phyloP scores from a whole-genome alignment of 108 stramenopile species.

The Cyclotella kingstonii region DNA sequence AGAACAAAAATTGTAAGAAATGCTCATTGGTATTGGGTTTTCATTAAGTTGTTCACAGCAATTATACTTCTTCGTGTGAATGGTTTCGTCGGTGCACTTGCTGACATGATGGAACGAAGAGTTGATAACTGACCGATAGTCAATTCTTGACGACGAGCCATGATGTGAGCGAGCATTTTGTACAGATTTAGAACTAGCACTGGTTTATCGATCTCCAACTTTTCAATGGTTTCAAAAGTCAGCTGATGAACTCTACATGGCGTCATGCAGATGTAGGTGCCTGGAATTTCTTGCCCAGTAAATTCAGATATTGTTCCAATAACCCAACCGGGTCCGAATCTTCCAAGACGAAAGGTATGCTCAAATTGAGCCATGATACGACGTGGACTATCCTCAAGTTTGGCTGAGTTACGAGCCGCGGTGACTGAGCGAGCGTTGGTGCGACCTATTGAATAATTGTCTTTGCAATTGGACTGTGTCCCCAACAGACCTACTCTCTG shows the following conservation, averaged over 20 bases:
- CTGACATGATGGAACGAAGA: constrained; percentile 62
- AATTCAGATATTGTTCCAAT: constrained; percentile 39
- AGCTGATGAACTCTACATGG: constrained; percentile 58
- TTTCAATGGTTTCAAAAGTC: constrained; percentile 47
- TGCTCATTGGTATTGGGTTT: neutral
- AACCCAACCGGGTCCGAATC: constrained; percentile 62
- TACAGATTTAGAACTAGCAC: constrained; percentile 56
- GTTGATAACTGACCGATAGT: constrained; percentile 65
- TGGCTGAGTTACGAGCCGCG: constrained; percentile 22
- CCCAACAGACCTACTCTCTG: constrained; percentile 5
- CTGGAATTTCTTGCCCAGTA: constrained; percentile 38
- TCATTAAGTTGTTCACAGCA: constrained; percentile 19
- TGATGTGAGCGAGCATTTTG: constrained; percentile 63
- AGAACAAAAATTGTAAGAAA: no score
- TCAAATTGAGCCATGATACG: constrained; percentile 30
- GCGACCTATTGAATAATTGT: constrained; percentile 32
- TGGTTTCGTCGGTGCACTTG: constrained; percentile 63
- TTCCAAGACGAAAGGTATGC: constrained; percentile 60
- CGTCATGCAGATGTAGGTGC: constrained; percentile 38
- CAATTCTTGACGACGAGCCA: constrained; percentile 63
- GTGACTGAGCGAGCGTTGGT: constrained; percentile 52
- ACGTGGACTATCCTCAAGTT: constrained; percentile 17
- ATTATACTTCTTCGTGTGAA: constrained; percentile 20
- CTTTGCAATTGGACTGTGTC: neutral
- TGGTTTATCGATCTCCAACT: constrained; percentile 54